These are phyloP conservation scores for Coniochaeta ligniaria DNA, from an alignment of 2,329 filamentous ascomycete species.

Conservation along the genomic window DNA sequence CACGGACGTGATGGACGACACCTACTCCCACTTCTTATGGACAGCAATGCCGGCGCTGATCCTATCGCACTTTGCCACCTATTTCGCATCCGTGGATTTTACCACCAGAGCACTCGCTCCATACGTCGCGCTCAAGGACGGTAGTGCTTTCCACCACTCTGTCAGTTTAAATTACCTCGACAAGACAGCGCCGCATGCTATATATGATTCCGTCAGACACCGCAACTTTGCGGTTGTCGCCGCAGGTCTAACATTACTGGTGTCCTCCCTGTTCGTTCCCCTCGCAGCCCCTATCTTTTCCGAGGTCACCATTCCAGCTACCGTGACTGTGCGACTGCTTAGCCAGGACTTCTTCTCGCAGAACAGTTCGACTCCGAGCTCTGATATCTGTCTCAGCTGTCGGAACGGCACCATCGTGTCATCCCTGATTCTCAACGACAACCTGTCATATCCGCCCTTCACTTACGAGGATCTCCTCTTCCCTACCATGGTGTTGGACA, in stretches of 20 bases:
- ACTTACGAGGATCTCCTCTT: conserved; percentile 26
- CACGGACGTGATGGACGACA: conserved; percentile 16
- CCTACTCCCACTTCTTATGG: conserved; percentile 25
- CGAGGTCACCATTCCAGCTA: conserved; percentile 16
- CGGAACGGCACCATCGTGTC: conserved; percentile 21
- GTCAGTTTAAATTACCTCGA: conserved; percentile 25
- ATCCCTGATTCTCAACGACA: conserved; percentile 25
- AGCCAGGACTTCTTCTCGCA: conserved; percentile 20
- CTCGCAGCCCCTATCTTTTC: conserved; percentile 25
- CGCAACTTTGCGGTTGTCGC: conserved; percentile 19
- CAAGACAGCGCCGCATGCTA: conserved; percentile 16
- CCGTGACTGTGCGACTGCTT: conserved; percentile 15
- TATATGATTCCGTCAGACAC: conserved; percentile 17
- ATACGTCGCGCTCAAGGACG: conserved; percentile 19
- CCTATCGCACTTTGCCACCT: conserved; percentile 19
- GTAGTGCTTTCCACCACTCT: conserved; percentile 19
- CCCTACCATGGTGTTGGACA: conserved; percentile 13
- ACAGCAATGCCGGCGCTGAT: conserved; percentile 22
- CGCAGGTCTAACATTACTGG: conserved; percentile 18
- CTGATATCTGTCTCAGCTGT: background rate
- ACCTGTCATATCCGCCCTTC: conserved; percentile 26
- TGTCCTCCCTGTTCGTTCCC: conserved; percentile 21
- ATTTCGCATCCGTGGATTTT: conserved; percentile 23
- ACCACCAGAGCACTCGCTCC: conserved; percentile 24
- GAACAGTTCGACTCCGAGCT: conserved; percentile 4